These are phyloP conservation scores for Biancaea sappan DNA, from an alignment of 306 rosid species.

Conservation along the genomic window DNA sequence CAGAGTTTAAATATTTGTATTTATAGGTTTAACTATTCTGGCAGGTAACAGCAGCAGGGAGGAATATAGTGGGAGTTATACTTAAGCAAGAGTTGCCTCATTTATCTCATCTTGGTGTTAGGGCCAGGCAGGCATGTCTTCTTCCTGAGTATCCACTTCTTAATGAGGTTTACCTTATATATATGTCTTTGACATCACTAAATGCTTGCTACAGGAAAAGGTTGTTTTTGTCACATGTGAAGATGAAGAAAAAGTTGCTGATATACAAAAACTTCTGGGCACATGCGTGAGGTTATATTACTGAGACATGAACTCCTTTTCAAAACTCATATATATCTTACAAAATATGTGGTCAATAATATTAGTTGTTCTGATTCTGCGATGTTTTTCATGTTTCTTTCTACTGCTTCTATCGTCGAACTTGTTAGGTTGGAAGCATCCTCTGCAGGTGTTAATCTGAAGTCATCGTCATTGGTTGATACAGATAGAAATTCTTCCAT, in stretches of 20 bases:
- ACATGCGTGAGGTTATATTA: slow-evolving; percentile 63
- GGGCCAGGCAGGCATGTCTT: slow-evolving; percentile 90
- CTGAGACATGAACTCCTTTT: slow-evolving; percentile 22
- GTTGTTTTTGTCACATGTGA: slow-evolving; percentile 95
- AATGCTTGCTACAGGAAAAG: slow-evolving; percentile 72
- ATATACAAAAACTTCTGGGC: slow-evolving; percentile 59
- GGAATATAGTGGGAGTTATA: slow-evolving; percentile 79
- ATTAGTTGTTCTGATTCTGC: slow-evolving; percentile 26
- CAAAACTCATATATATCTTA: slow-evolving; percentile 15
- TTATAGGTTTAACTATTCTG: slow-evolving; percentile 38
- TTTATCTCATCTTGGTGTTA: slow-evolving; percentile 97
- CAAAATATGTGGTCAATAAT: slow-evolving; percentile 31
- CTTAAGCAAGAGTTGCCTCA: slow-evolving; percentile 97
- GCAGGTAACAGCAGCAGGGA: slow-evolving; percentile 94
- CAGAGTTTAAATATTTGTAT: slow-evolving; percentile 15
- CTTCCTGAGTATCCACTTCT: slow-evolving; percentile 28
- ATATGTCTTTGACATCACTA: slow-evolving; percentile 27
- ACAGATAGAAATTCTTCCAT: slow-evolving; percentile 38
- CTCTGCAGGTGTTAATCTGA: slow-evolving; percentile 60
- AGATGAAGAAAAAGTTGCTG: slow-evolving; percentile 71
- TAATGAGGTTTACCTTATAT: slow-evolving; percentile 4
- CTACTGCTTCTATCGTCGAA: slow-evolving; percentile 27
- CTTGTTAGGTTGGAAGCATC: slow-evolving; percentile 88
- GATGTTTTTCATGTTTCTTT: slow-evolving; percentile 27
- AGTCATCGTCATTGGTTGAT: slow-evolving; percentile 46